Evolutionary conservation across 352 stramenopile genomes (phyloP), one percentile per base, ranked within the genome.

Genomic region (Globisporangium orthogonon): DNA sequence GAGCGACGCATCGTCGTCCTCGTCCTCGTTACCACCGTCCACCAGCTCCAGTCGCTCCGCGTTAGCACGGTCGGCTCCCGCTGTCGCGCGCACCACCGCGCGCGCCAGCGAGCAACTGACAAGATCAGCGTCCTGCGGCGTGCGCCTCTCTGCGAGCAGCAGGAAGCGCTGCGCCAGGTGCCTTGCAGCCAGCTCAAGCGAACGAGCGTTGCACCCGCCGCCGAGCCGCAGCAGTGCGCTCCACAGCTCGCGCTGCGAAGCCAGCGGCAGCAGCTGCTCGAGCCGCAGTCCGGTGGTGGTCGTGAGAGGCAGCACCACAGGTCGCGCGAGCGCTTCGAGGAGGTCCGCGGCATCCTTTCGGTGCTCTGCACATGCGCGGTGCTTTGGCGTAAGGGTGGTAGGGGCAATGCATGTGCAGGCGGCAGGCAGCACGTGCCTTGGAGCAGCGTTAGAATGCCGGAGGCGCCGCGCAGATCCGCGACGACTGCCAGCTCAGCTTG

Each of bases 211-310:
- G 4, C 35, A 17, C 6, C 9, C 5, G 23, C 15, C 31, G 3
- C 28, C 52, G 50, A 48, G 62, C 1, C 33, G 55, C 43, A 70
- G 69, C 29, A 88, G 58, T 35, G 74, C 74, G 44, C 76, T 86
- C 78, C 76, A 91, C 23, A 86, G 62, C 37, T 85, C 72, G 0
- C 80, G 76, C 54, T 91, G 80, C 4, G 67, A 69, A 18, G 52
- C 29, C 28, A 79, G 31, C 9, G 65, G 45, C 40, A 84, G 48
- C 33, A 41, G 14, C 30, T 70, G 55, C 46, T 91, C 76, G 37
- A 90, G 62, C 7, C 64, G 49, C 0, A 90, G 48, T 0, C 75
- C 72, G 29, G 73, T 62, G 23, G 73, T 62, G 29, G 62, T 41
- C 30, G 18, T 10, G 7, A 63, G 39, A 11, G 62, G 23, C 0